These are phyloP conservation scores for Penicillium paradoxum DNA, from an alignment of 495 filamentous ascomycete genomes.

Conservation along the genomic window DNA sequence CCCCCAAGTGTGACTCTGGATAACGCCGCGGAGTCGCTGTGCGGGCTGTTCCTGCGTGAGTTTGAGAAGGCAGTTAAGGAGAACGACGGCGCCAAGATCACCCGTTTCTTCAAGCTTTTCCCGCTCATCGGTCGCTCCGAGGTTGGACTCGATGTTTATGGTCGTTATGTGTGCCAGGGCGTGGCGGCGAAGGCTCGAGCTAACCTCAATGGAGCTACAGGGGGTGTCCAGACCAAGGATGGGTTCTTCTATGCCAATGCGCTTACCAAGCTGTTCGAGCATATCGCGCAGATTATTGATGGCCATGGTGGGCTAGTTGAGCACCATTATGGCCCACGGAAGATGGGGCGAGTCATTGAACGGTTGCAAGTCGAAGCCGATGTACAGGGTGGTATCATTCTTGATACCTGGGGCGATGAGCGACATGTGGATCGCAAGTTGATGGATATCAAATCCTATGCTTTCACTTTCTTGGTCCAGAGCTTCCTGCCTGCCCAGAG, in stretches of 20 bases:
- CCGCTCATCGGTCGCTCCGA: slow-evolving; percentile 88
- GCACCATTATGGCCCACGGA: slow-evolving; percentile 83
- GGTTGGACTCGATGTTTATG: slow-evolving; percentile 89
- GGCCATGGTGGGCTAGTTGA: slow-evolving; percentile 85
- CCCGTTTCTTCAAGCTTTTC: slow-evolving; percentile 96
- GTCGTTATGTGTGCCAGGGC: slow-evolving; percentile 89
- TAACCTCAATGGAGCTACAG: slow-evolving; percentile 63
- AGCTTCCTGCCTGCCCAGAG: slow-evolving; percentile 76
- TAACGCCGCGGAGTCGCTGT: slow-evolving; percentile 78
- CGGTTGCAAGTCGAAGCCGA: slow-evolving; percentile 90
- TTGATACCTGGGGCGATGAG: slow-evolving; percentile 95
- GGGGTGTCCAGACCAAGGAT: slow-evolving; percentile 56
- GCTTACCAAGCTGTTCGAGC: slow-evolving; percentile 89
- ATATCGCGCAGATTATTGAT: slow-evolving; percentile 94
- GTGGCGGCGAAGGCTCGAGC: slow-evolving; percentile 77
- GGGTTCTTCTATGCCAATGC: slow-evolving; percentile 90
- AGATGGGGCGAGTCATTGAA: slow-evolving; percentile 96
- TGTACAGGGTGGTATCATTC: slow-evolving; percentile 92
- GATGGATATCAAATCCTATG: slow-evolving; percentile 93
- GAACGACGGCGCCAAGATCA: slow-evolving; percentile 79
- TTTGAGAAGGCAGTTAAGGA: slow-evolving; percentile 89
- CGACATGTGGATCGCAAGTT: slow-evolving; percentile 74
- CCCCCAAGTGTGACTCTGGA: slow-evolving; percentile 83
- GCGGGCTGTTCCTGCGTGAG: slow-evolving; percentile 83
- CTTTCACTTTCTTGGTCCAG: slow-evolving; percentile 93